Evolutionary conservation across 2,329 filamentous ascomycete genomes (phyloP).

Genomic region (Botrytis tulipae): DNA sequence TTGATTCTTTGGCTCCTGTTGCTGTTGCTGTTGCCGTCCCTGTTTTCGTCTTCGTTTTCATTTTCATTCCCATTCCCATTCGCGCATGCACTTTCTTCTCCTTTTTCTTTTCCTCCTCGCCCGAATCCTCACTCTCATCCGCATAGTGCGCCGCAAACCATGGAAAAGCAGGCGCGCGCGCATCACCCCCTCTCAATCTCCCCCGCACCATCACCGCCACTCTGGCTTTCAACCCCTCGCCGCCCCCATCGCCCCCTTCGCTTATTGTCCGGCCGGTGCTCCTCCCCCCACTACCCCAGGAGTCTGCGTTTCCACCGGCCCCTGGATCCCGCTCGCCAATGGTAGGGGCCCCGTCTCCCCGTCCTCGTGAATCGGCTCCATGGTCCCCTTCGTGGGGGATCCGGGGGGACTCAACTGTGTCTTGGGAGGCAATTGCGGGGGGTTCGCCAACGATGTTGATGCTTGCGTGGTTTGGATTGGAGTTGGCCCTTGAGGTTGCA

Average conservation of each 20-base stretch:
- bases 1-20: background rate
- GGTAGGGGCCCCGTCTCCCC: background rate
- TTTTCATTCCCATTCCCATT: background rate
- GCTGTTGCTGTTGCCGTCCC: background rate
- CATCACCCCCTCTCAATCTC: slow-evolving; percentile 1
- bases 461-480: background rate
- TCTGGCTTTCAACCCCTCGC: background rate
- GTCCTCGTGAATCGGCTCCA: slow-evolving; percentile 11
- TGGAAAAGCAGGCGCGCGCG: background rate
- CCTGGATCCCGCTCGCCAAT: background rate
- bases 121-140: background rate
- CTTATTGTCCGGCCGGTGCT: background rate
- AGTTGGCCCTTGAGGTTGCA: background rate
- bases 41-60: background rate
- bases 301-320: background rate
- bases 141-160: background rate
- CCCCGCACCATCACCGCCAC: background rate
- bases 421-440: background rate
- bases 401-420: background rate
- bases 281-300: background rate
- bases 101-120: background rate
- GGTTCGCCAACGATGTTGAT: background rate
- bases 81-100: background rate
- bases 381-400: background rate
- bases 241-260: background rate